These are phyloP conservation scores for Lactifluus pinguis DNA, from an alignment of 768 basidiomycete genomes.

Conservation along the genomic window DNA sequence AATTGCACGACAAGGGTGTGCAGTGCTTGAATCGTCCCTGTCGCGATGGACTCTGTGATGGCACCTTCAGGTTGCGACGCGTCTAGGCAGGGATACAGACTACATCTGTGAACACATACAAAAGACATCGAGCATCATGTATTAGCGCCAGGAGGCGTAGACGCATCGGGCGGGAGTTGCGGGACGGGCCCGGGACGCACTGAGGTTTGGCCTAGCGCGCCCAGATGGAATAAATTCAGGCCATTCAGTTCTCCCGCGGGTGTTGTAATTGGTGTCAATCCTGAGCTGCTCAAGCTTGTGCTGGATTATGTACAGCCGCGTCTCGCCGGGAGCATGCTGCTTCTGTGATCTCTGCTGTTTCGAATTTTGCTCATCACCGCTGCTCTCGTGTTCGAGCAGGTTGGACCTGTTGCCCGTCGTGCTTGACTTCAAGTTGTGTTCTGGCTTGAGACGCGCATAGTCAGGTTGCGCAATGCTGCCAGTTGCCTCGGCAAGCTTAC, in stretches of 20 bases:
- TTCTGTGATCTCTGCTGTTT: neutral
- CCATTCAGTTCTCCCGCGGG: no score
- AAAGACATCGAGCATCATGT: no score
- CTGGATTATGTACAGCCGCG: constrained; percentile 38
- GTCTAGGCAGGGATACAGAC: constrained; percentile 25
- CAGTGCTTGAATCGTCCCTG: constrained; percentile 39
- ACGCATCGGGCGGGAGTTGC: no score
- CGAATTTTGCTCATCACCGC: neutral
- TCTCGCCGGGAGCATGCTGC: constrained; percentile 30
- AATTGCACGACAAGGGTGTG: constrained; percentile 36
- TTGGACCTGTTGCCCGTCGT: constrained; percentile 20
- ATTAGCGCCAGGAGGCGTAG: neutral
- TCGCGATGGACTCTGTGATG: constrained; percentile 36
- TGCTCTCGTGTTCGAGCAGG: constrained; percentile 15
- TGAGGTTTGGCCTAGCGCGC: neutral
- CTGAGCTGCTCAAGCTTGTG: constrained; percentile 37
- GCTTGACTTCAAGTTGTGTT: no score
- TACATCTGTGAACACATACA: no score
- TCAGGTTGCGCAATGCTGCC: no score
- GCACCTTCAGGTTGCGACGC: constrained; percentile 14
- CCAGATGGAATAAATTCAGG: constrained; percentile 43
- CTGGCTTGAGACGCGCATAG: no score
- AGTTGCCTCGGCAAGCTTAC: constrained; percentile 39
- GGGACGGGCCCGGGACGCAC: no score
- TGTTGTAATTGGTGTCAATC: constrained; percentile 39